Evolutionary conservation across 2,329 filamentous ascomycete genomes (phyloP), one percentile per base, ranked within the genome.

Genomic region (Meredithiella fracta): DNA sequence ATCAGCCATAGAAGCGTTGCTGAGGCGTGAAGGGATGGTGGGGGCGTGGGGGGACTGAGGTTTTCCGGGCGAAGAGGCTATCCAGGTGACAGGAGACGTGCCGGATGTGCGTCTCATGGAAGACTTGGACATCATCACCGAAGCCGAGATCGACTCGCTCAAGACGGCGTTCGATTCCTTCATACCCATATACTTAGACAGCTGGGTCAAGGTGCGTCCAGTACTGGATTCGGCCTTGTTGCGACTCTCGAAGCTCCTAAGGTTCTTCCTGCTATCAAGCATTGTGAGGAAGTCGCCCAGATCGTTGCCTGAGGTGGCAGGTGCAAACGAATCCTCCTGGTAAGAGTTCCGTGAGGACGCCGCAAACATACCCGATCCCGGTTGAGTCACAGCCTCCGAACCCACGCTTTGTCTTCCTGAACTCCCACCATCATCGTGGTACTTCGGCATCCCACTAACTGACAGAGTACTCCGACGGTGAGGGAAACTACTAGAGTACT

Each of bases 401-500:
- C 82, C 77, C 3, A 84, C 68, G 63, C 85, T 89, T 59, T 84
- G 84, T 61, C 83, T 83, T n/a, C 85, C 85, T 64, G 90, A 96
- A 67, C 85, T 88, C 37, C 73, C 73, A 64, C 86, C 83, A 62
- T 89, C 85, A 54, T 87, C 84, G 1, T 67, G 71, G 1, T 72
- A 86, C 15, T 31, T 40, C 15, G 53, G 56, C 20, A 79, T 76
- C 20, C 85, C 84, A 31, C 85, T 83, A 57, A 85, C 85, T 0
- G 89, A 94, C 23, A 83, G 79, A 47, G 89, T 80, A 26, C 79
- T 83, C 55, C 86, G 80, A 49, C 92, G 80, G 65, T 95, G 88
- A 5, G 84, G 86, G 64, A 98, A 98, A 64, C 90, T 95, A 67
- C 91, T 97, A 67, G 88, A 94, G 66, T 94, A 97, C 50, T 86